Conservation (phyloP, 495 filamentous ascomycete species). For the Terfezia claveryi region DNA sequence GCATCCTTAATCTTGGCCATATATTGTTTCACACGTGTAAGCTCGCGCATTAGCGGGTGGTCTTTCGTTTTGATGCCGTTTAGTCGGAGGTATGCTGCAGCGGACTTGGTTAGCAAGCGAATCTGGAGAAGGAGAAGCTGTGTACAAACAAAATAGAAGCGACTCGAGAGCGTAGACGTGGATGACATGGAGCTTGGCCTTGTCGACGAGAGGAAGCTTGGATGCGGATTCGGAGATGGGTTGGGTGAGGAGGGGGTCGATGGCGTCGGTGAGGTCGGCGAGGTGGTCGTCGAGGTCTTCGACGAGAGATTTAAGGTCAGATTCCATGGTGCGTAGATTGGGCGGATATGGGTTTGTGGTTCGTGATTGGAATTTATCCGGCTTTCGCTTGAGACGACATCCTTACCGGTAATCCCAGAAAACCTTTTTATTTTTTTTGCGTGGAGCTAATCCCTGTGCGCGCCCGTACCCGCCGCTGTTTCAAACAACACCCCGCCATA, state of each 20-base stretch:
- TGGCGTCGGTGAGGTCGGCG: constrained; percentile 49
- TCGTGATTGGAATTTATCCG: background rate
- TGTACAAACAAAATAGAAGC: constrained; percentile 57
- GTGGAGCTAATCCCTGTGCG: no score
- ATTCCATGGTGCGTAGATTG: constrained; percentile 12
- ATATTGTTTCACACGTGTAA: constrained; percentile 69
- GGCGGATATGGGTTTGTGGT: background rate
- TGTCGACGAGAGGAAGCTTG: constrained; percentile 76
- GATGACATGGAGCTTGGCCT: constrained; percentile 73
- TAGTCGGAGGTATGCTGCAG: constrained; percentile 51
- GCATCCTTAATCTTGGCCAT: constrained; percentile 68
- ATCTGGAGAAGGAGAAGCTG: background rate
- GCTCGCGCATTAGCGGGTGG: constrained; percentile 66
- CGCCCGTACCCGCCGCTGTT: no score
- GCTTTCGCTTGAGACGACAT: background rate
- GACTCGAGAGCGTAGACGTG: constrained; percentile 75
- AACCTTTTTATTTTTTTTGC: no score
- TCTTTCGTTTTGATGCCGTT: constrained; percentile 58
- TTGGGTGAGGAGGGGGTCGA: constrained; percentile 42
- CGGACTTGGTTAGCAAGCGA: background rate
- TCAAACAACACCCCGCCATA: no score
- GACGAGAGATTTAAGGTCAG: constrained; percentile 26
- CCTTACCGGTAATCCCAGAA: background rate
- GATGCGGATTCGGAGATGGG: constrained; percentile 43
- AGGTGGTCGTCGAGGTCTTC: constrained; percentile 53